These are phyloP conservation scores for Rosa chinensis DNA, from an alignment of 306 rosid genomes.

Conservation along the genomic window DNA sequence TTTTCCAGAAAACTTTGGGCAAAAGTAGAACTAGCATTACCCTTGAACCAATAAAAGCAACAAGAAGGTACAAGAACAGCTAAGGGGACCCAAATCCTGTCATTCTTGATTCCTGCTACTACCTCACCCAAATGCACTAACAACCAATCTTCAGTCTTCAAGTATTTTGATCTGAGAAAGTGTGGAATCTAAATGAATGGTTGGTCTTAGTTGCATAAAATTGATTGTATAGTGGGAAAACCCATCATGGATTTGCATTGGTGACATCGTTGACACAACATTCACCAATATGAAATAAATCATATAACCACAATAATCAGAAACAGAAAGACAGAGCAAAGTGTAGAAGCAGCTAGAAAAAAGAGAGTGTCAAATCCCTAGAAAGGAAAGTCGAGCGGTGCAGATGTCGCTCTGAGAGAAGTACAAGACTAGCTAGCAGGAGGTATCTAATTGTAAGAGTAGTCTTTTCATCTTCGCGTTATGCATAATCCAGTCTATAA, in stretches of 20 bases:
- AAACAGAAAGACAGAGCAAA: not conserved
- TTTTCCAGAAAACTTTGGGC: not conserved
- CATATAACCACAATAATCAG: not conserved
- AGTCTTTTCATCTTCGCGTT: slow-evolving; percentile 19
- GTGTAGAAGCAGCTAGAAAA: slow-evolving; percentile 7
- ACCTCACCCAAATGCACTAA: slow-evolving; percentile 8
- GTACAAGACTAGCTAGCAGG: not conserved
- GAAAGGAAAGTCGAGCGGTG: not conserved
- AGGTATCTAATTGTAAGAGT: not conserved
- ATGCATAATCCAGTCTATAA: not conserved
- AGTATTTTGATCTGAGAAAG: not conserved
- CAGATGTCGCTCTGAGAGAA: slow-evolving; percentile 3
- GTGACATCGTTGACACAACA: not conserved
- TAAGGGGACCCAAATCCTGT: slow-evolving; percentile 25
- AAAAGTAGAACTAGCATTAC: not conserved
- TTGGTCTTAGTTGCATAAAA: not conserved
- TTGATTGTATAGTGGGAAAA: not conserved
- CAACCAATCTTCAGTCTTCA: slow-evolving; percentile 9
- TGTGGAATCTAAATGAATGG: slow-evolving; percentile 1
- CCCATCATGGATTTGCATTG: slow-evolving; percentile 3
- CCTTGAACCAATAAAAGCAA: not conserved
- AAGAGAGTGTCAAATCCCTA: not conserved
- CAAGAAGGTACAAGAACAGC: slow-evolving; percentile 1
- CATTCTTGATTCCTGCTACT: slow-evolving; percentile 9
- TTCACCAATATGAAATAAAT: not conserved